Evolutionary conservation across 257 asterid genomes (phyloP).

Genomic region (Nemophila menziesii): DNA sequence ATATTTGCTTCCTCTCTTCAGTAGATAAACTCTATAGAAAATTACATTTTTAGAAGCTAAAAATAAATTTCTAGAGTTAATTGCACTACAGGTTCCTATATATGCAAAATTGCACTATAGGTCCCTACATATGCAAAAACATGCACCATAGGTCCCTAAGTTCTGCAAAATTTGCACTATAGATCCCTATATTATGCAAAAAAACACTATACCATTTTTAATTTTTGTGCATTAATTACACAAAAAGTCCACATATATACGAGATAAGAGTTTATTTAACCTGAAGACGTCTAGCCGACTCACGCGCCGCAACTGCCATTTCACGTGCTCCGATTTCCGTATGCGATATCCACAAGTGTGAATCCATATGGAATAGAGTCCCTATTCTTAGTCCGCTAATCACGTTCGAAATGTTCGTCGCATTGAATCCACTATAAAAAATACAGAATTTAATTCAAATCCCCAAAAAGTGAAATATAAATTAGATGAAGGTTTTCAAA

Average conservation of each 20-base stretch:
- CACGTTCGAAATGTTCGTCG: slow-evolving; percentile 40
- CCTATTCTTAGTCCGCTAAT: slow-evolving; percentile 49
- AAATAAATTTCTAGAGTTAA: background rate
- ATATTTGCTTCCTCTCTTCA: slow-evolving; percentile 54
- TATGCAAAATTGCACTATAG: too few relatives aligned
- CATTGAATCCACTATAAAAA: slow-evolving; percentile 49
- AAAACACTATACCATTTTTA: too few relatives aligned
- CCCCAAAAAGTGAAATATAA: slow-evolving; percentile 1
- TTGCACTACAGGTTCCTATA: too few relatives aligned
- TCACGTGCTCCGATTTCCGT: slow-evolving; percentile 47
- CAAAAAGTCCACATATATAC: background rate
- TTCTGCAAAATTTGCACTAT: too few relatives aligned
- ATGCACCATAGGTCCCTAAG: too few relatives aligned
- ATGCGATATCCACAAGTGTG: slow-evolving; percentile 44
- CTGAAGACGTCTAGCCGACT: slow-evolving; percentile 65
- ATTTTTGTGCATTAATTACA: background rate
- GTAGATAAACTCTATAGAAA: slow-evolving; percentile 52
- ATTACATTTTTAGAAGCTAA: background rate
- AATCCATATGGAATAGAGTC: slow-evolving; percentile 62
- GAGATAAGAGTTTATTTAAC: slow-evolving; percentile 11
- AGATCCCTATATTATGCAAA: too few relatives aligned
- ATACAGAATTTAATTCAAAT: slow-evolving; percentile 8
- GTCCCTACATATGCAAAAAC: too few relatives aligned
- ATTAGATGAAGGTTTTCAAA: too few relatives aligned
- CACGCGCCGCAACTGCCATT: slow-evolving; percentile 73